Percentiles rank a stretch among this genome's conserved stretches.
Evolutionary conservation across 2,329 filamentous ascomycete genomes (phyloP).

Genomic region (Shiraia sp.): DNA sequence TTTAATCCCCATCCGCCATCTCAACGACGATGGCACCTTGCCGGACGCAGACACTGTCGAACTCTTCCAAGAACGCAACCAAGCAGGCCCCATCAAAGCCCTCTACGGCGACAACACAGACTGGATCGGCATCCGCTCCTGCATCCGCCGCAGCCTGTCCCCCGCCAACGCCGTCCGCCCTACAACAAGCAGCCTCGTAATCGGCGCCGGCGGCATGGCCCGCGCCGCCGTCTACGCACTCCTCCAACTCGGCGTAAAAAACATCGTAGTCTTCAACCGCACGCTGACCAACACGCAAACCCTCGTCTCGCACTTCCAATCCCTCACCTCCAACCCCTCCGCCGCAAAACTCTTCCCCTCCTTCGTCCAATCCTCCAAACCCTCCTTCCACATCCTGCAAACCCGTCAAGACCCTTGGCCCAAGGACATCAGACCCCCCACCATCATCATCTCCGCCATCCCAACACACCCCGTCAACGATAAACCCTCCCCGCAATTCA

Average conservation of each 20-base stretch:
- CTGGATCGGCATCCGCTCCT: conserved; percentile 77
- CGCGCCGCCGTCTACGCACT: conserved; percentile 77
- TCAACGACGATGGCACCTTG: conserved; percentile 59
- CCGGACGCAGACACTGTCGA: conserved; percentile 58
- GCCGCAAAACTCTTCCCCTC: conserved; percentile 25
- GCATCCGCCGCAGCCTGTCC: conserved; percentile 71
- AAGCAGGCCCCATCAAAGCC: conserved; percentile 67
- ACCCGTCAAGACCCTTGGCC: conserved; percentile 67
- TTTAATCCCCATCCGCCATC: conserved; percentile 69
- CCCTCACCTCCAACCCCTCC: conserved; percentile 41
- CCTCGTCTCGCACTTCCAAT: conserved; percentile 69
- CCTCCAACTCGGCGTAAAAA: conserved; percentile 76
- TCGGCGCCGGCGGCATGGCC: conserved; percentile 71
- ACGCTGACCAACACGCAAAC: conserved; percentile 66
- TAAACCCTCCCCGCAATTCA: conserved; percentile 68
- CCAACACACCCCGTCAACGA: conserved; percentile 69
- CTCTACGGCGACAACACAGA: conserved; percentile 80
- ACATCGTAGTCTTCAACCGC: conserved; percentile 75
- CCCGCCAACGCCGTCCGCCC: conserved; percentile 65
- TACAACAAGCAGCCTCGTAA: conserved; percentile 56
- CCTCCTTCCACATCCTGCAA: conserved; percentile 60
- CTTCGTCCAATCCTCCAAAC: conserved; percentile 37
- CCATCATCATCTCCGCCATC: conserved; percentile 75
- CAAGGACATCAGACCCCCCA: conserved; percentile 62
- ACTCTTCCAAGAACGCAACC: conserved; percentile 60